phyloP scores from a whole-genome alignment of 2,329 filamentous ascomycete species.

The Penicillium sp. region DNA sequence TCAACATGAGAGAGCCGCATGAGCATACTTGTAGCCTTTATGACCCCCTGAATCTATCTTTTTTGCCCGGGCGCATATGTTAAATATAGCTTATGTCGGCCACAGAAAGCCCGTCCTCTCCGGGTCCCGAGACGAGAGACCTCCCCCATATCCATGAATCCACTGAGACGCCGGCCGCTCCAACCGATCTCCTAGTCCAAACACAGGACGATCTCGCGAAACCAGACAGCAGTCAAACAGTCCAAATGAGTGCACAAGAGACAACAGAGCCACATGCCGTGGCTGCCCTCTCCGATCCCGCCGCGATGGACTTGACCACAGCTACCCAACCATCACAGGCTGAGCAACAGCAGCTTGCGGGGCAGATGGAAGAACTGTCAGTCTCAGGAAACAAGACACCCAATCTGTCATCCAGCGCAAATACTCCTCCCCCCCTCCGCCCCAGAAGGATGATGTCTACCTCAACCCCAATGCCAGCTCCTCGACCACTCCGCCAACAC shows the following conservation, averaged over 20 bases:
- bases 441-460: conserved; percentile 54
- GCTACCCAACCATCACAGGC: conserved; percentile 11
- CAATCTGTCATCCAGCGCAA: conserved; percentile 17
- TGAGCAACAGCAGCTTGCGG: conserved; percentile 26
- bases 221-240: conserved; percentile 9
- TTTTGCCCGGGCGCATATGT: conserved; percentile 33
- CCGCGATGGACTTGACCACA: conserved; percentile 3
- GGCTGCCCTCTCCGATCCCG: neutral
- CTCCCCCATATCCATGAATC: conserved; percentile 24
- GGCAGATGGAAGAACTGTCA: conserved; percentile 33
- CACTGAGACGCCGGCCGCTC: conserved; percentile 23
- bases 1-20: conserved; percentile 31
- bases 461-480: conserved; percentile 50
- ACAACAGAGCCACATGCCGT: conserved; percentile 1
- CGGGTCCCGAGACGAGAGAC: conserved; percentile 25
- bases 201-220: conserved; percentile 20
- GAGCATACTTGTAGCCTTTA: conserved; percentile 6
- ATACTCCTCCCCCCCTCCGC: conserved; percentile 43
- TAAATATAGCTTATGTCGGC: conserved; percentile 45
- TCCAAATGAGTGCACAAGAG: conserved; percentile 15
- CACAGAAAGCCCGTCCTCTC: conserved; percentile 26
- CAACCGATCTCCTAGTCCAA: conserved; percentile 18
- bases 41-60: conserved; percentile 8
- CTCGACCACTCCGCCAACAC: conserved; percentile 36
- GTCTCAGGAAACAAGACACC: conserved; percentile 25